Conservation (phyloP, 495 filamentous ascomycete genomes). For the Talaromyces nanjingensis region DNA sequence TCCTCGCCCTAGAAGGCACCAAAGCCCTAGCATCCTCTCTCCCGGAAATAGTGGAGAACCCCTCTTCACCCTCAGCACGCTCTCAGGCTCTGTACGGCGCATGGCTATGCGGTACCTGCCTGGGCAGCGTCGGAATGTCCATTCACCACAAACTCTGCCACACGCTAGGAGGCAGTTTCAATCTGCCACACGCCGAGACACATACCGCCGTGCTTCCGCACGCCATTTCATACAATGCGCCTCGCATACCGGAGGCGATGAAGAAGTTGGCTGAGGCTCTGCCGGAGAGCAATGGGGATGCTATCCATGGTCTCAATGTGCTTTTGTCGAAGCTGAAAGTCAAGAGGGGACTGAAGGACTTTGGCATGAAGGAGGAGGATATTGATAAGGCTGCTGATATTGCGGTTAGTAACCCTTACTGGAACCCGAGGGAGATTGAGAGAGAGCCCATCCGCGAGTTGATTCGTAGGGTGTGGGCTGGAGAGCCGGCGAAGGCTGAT, state of each 20-base stretch:
- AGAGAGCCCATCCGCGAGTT: conserved; percentile 52
- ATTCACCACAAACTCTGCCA: conserved; percentile 70
- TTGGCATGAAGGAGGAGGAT: conserved; percentile 60
- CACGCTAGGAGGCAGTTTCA: conserved; percentile 60
- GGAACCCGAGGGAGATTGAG: conserved; percentile 56
- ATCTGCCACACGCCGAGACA: conserved; percentile 63
- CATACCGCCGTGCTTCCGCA: conserved; percentile 64
- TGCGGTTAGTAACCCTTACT: conserved; percentile 57
- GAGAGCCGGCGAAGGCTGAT: conserved; percentile 55
- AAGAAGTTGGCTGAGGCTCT: conserved; percentile 49
- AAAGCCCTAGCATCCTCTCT: conserved; percentile 47
- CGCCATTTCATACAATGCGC: conserved; percentile 61
- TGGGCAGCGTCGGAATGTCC: conserved; percentile 61
- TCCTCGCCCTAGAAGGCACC: conserved; percentile 52
- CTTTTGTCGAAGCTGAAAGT: conserved; percentile 51
- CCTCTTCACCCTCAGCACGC: conserved; percentile 42
- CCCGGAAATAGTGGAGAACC: conserved; percentile 46
- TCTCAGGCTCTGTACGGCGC: conserved; percentile 57
- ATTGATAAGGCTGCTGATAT: conserved; percentile 61
- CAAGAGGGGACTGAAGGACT: conserved; percentile 49
- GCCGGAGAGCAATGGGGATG: conserved; percentile 52
- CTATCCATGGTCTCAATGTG: conserved; percentile 55
- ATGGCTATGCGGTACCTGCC: conserved; percentile 58
- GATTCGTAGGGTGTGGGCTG: conserved; percentile 60
- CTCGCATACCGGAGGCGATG: conserved; percentile 53